These are phyloP conservation scores for Zygoascus sp. DNA, from an alignment of 1,139 yeast species.

Conservation along the genomic window DNA sequence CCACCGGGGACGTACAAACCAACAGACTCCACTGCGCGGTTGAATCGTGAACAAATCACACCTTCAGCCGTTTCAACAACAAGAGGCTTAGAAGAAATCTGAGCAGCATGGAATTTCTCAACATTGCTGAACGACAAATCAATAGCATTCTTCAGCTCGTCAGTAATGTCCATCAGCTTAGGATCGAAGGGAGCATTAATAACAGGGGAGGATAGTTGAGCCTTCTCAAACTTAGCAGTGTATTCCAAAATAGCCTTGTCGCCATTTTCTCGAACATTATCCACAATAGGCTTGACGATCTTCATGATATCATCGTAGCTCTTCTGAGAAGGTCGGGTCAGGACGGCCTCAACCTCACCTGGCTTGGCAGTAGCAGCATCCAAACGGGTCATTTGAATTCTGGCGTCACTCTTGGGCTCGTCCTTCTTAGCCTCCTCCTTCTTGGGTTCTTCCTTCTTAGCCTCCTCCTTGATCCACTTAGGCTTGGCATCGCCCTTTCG, in stretches of 20 bases:
- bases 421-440: constrained; percentile 21
- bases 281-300: constrained; percentile 83
- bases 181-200: constrained; percentile 82
- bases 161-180: constrained; percentile 66
- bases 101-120: constrained; percentile 90
- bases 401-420: constrained; percentile 28
- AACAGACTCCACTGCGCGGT: constrained; percentile 89
- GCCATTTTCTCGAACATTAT: constrained; percentile 70
- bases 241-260: constrained; percentile 81
- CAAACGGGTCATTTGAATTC: constrained; percentile 60
- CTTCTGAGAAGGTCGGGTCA: constrained; percentile 86
- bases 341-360: constrained; percentile 51
- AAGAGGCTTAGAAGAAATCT: constrained; percentile 56
- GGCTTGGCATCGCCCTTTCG: constrained; percentile 96
- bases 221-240: constrained; percentile 89
- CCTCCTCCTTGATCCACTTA: constrained; percentile 44
- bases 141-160: constrained; percentile 77
- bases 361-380: constrained; percentile 44
- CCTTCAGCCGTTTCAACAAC: constrained; percentile 95
- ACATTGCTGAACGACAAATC: constrained; percentile 88
- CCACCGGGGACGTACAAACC: constrained; percentile 99
- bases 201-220: constrained; percentile 63
- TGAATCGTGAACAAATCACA: constrained; percentile 87
- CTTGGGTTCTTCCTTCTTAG: constrained; percentile 13
- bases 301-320: constrained; percentile 81